Conservation (phyloP, 1,139 yeast genomes). For the Saccharomyces hybrid region DNA sequence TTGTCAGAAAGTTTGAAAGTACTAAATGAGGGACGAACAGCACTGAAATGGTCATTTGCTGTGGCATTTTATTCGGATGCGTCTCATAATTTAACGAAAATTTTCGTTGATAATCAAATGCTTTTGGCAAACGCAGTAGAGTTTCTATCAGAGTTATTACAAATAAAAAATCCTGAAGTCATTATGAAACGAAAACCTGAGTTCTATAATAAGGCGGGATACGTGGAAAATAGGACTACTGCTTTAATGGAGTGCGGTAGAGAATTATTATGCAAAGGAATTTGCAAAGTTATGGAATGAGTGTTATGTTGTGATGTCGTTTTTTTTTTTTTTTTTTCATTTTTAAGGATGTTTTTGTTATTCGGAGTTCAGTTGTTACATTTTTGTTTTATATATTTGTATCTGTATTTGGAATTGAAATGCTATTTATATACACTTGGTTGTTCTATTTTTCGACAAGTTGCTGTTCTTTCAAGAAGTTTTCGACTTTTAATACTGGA, state of each 20-base stretch:
- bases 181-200: constrained; percentile 44
- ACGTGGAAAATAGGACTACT: constrained; percentile 40
- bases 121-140: constrained; percentile 71
- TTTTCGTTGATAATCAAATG: constrained; percentile 71
- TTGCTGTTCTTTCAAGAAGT: not conserved
- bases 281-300: constrained; percentile 20
- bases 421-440: not conserved
- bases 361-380: not conserved
- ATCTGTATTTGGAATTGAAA: constrained; percentile 1
- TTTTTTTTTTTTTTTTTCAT: not conserved
- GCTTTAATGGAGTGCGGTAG: constrained; percentile 48
- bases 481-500: not conserved
- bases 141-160: constrained; percentile 66
- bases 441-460: not conserved
- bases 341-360: not conserved
- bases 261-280: constrained; percentile 35
- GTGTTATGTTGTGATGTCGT: not conserved
- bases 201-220: constrained; percentile 44
- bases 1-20: constrained; percentile 63
- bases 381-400: constrained; percentile 5
- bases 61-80: constrained; percentile 60
- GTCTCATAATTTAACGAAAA: constrained; percentile 40
- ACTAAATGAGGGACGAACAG: constrained; percentile 61
- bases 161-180: constrained; percentile 45
- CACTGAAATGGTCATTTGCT: constrained; percentile 88